These are phyloP conservation scores for Ceratobasidium sp. DNA, from an alignment of 1,284 basidiomycete genomes.

Conservation along the genomic window DNA sequence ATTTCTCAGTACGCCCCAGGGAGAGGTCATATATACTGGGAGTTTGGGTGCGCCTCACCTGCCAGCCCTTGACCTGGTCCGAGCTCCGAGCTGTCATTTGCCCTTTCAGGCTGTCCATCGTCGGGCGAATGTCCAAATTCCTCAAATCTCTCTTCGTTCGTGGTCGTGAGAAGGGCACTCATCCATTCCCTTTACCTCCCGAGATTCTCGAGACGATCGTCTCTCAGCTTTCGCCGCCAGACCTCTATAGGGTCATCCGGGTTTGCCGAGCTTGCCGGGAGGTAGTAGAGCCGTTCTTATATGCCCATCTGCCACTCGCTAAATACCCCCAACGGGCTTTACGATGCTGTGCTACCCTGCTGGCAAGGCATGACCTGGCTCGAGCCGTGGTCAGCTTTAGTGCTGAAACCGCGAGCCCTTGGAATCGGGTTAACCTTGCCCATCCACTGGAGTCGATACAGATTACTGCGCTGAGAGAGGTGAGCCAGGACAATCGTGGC, in stretches of 20 bases:
- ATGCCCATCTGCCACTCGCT: constrained; percentile 14
- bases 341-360: constrained; percentile 34
- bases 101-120: background rate
- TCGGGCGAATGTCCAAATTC: constrained; percentile 35
- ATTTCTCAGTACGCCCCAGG: background rate
- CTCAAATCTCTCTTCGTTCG: constrained; percentile 44
- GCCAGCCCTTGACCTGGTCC: constrained; percentile 30
- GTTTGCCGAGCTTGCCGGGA: constrained; percentile 38
- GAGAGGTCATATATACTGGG: constrained; percentile 15
- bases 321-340: constrained; percentile 28
- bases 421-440: constrained; percentile 40
- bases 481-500: background rate
- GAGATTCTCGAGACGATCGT: constrained; percentile 35
- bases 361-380: constrained; percentile 29
- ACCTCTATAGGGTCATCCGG: constrained; percentile 29
- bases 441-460: constrained; percentile 40
- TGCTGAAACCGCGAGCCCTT: constrained; percentile 38
- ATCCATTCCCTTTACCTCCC: constrained; percentile 25
- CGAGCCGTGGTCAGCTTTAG: constrained; percentile 35
- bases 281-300: constrained; percentile 31
- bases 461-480: constrained; percentile 40
- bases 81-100: background rate
- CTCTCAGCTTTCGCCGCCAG: constrained; percentile 13
- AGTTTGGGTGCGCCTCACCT: constrained; percentile 4
- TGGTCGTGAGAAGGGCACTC: constrained; percentile 25